phyloP scores from a whole-genome alignment of 495 filamentous ascomycete genomes.

The Penicillium daleae region DNA sequence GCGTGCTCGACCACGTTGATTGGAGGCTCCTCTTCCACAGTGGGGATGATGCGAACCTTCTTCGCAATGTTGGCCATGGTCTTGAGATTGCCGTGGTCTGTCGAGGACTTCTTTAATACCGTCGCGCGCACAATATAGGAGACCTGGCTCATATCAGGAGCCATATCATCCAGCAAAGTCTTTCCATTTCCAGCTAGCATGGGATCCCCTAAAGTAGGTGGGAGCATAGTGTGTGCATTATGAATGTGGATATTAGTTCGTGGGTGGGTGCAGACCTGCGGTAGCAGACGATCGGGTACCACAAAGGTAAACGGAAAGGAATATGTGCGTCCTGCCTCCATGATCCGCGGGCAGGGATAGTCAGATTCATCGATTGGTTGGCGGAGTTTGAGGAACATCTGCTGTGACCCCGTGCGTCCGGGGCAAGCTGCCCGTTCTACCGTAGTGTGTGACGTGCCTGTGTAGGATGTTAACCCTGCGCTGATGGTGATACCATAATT shows the following conservation, averaged over 20 bases:
- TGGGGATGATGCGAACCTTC: conserved; percentile 79
- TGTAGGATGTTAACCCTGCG: conserved; percentile 7
- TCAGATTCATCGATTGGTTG: conserved; percentile 74
- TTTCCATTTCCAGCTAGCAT: conserved; percentile 55
- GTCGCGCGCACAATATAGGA: conserved; percentile 72
- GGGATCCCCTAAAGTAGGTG: conserved; percentile 78
- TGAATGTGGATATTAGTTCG: conserved; percentile 60
- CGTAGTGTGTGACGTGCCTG: conserved; percentile 52
- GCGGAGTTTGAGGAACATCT: conserved; percentile 75
- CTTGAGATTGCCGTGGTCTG: conserved; percentile 31
- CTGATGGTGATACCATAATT: neutral
- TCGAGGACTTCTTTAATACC: conserved; percentile 40
- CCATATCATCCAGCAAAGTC: conserved; percentile 71
- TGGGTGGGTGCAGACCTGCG: conserved; percentile 63
- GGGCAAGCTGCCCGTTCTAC: conserved; percentile 56
- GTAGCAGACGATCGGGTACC: conserved; percentile 72
- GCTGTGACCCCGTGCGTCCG: conserved; percentile 55
- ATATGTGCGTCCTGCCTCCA: conserved; percentile 68
- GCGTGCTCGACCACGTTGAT: conserved; percentile 61
- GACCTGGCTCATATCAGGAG: conserved; percentile 80
- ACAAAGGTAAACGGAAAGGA: conserved; percentile 87
- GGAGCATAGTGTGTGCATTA: conserved; percentile 75
- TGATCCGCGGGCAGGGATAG: conserved; percentile 71
- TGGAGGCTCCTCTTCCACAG: conserved; percentile 73
- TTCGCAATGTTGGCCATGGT: conserved; percentile 55